A percentile compares a stretch with the other conserved stretches of the same genome.
phyloP scores from a whole-genome alignment of 2,329 filamentous ascomycete genomes.

The Ampelomyces quisqualis region DNA sequence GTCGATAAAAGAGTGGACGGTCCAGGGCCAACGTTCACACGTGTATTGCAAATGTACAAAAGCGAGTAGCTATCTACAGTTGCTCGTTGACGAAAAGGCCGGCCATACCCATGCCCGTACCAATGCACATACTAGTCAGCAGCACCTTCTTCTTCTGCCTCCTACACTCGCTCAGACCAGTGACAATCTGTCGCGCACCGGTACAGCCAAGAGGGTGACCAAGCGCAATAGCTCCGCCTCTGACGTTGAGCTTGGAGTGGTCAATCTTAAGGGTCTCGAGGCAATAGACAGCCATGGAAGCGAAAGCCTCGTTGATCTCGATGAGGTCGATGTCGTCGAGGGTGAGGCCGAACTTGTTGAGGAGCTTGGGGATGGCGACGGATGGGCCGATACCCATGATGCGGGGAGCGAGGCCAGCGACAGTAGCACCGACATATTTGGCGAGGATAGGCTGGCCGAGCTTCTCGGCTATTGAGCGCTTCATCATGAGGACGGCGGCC shows the following conservation, averaged over 20 bases:
- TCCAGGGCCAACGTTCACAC: not conserved
- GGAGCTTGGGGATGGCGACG: constrained; percentile 73
- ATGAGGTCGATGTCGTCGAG: constrained; percentile 84
- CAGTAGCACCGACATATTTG: constrained; percentile 90
- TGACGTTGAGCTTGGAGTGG: constrained; percentile 74
- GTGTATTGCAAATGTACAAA: not conserved
- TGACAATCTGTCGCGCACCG: constrained; percentile 80
- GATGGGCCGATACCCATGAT: constrained; percentile 95
- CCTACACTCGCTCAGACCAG: constrained; percentile 80
- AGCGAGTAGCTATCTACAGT: not conserved
- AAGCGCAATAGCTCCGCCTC: constrained; percentile 79
- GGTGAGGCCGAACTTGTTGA: constrained; percentile 73
- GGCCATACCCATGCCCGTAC: constrained; percentile 67
- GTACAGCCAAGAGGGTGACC: constrained; percentile 82
- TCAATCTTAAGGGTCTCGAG: constrained; percentile 65
- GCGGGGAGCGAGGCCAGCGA: constrained; percentile 84
- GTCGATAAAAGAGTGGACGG: not conserved
- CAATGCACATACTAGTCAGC: constrained; percentile 86
- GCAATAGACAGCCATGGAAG: constrained; percentile 96
- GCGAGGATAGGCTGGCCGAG: constrained; percentile 88
- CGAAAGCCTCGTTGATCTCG: constrained; percentile 97
- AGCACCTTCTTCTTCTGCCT: constrained; percentile 87
- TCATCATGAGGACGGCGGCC: constrained; percentile 88
- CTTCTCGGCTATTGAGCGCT: constrained; percentile 82
- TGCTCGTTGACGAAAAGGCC: constrained; percentile 67